phyloP scores from a whole-genome alignment of 164 flowering plant species.

The Chimonanthus praecox region DNA sequence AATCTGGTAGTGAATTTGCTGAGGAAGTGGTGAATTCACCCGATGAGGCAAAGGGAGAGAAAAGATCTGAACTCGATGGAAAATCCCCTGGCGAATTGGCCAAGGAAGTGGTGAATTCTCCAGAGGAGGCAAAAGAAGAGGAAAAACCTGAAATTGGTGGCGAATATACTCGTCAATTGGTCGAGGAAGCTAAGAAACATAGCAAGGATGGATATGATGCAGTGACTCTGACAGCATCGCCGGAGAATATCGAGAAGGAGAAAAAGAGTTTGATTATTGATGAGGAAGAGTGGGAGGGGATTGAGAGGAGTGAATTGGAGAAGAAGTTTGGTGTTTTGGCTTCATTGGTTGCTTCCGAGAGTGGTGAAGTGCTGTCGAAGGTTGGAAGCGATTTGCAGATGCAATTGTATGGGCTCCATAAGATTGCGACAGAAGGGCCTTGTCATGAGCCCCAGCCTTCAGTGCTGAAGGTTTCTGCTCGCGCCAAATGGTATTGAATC shows the following conservation, averaged over 20 bases:
- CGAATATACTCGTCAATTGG: not conserved
- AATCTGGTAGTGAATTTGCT: not conserved
- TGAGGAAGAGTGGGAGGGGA: conserved; percentile 92
- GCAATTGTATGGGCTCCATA: conserved; percentile 69
- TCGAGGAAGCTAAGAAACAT: not conserved
- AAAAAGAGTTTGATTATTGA: conserved; percentile 19
- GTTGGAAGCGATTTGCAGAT: conserved; percentile 51
- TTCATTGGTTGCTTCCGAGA: conserved; percentile 29
- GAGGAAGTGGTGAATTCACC: not conserved
- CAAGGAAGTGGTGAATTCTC: not conserved
- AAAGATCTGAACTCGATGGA: not conserved
- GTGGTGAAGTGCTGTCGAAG: conserved; percentile 23
- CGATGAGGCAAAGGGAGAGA: not conserved
- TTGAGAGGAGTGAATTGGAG: conserved; percentile 75
- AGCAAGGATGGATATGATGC: too few relatives aligned
- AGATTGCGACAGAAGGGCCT: conserved; percentile 77
- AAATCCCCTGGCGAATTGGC: not conserved
- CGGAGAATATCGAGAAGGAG: not conserved
- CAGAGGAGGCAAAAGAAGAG: not conserved
- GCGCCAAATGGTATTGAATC: conserved; percentile 72
- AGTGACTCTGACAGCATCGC: not conserved
- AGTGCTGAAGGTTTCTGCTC: conserved; percentile 61
- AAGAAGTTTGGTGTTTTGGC: conserved; percentile 47
- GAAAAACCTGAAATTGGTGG: not conserved
- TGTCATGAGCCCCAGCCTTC: conserved; percentile 64